Base-by-base conservation (phyloP, 1,139 yeast species). In the Yamadazyma sp. region DNA sequence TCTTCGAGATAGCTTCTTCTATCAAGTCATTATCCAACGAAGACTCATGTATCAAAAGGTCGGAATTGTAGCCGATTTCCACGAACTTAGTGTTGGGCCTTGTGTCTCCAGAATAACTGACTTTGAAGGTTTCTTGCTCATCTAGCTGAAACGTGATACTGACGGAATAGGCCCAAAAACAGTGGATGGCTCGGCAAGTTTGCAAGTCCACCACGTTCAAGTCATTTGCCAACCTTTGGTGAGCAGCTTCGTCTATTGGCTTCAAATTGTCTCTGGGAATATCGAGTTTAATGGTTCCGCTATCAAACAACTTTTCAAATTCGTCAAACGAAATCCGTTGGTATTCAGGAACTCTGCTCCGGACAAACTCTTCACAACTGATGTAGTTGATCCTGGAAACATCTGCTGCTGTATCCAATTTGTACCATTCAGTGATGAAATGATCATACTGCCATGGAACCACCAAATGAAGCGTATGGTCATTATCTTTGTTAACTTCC, bases 81-180 rank as follows among this genome's bases (percentile, higher is more conserved):
- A 84, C 86, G 48, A 71, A 71, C 34, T 58, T 63, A 4, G 68
- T 56, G 46, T 81, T 83, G 1, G 98, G 98, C 52, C 97, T 76
- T 0, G 97, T 88, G 55, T 92, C 99, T 8, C 98, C 98, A 1
- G 97, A 88, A 57, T 87, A 94, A 0, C 97, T 83, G 1, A 90
- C 70, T 48, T 78, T 83, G 64, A 89, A 87, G 0, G 59, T 48
- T 20, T 54, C 57, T 2, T 40, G 45, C 4, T 45, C 47, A 21
- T 49, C 52, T 14, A 73, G 45, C 15, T 58, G 56, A 46, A 84
- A 82, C 1, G 71, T 62, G 11, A 90, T 64, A 1, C 83, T 62
- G 16, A 80, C 81, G 6, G 90, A 83, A 56, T 90, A 92, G 0
- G 97, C 78, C 78, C 83, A 81, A 17, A 78, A 78, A 57, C 97